Conservation (phyloP, 2,329 filamentous ascomycete species). For the Ophiostoma angusticollis region DNA sequence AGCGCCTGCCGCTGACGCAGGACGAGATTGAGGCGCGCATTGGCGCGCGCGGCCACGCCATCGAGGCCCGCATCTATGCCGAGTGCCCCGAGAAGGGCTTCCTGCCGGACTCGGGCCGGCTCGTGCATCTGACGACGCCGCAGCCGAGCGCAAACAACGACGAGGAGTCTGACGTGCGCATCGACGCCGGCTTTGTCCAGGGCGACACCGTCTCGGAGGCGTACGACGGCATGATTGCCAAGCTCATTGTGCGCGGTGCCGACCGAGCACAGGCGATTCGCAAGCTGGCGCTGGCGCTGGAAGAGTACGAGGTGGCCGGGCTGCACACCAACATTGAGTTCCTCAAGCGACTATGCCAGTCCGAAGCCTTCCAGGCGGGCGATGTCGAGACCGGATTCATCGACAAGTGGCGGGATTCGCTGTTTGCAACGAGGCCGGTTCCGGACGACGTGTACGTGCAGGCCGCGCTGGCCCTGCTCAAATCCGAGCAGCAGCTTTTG, state of each 20-base stretch:
- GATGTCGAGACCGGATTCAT: constrained; percentile 96
- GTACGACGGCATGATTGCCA: constrained; percentile 98
- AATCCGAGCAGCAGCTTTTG: constrained; percentile 27
- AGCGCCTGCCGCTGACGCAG: constrained; percentile 43
- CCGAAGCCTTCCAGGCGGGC: constrained; percentile 68
- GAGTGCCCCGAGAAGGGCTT: constrained; percentile 89
- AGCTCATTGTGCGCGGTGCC: constrained; percentile 79
- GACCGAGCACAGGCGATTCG: constrained; percentile 70
- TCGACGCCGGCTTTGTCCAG: constrained; percentile 85
- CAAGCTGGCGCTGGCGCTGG: constrained; percentile 67
- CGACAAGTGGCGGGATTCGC: constrained; percentile 66
- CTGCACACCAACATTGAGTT: constrained; percentile 96
- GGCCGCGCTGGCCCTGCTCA: constrained; percentile 65
- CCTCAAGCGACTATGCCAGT: constrained; percentile 73
- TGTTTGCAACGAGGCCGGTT: constrained; percentile 54
- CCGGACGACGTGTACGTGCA: constrained; percentile 70
- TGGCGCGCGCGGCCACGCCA: constrained; percentile 64
- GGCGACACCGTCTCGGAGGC: constrained; percentile 88
- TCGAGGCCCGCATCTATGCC: constrained; percentile 93
- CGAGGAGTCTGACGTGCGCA: constrained; percentile 57
- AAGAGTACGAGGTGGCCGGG: constrained; percentile 84
- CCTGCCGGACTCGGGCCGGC: constrained; percentile 80
- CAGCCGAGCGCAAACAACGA: constrained; percentile 11
- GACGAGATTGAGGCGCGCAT: constrained; percentile 62
- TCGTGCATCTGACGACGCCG: constrained; percentile 73